These are phyloP conservation scores for Hysterium pulicare DNA, from an alignment of 2,329 filamentous ascomycete genomes.

Conservation along the genomic window DNA sequence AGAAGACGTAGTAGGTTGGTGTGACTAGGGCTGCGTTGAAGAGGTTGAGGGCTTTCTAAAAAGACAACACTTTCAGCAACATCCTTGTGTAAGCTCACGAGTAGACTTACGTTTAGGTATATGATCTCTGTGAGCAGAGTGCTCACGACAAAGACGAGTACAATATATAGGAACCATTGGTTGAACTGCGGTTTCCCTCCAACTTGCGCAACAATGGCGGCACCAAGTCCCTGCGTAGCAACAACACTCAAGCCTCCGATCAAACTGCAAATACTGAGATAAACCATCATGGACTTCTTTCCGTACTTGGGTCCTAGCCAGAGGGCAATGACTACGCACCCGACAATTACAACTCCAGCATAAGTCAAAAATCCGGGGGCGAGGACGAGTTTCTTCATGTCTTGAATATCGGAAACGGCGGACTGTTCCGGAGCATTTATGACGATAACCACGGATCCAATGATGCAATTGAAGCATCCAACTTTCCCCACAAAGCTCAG, in stretches of 20 bases:
- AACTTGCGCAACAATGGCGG: conserved; percentile 85
- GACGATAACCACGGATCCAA: conserved; percentile 90
- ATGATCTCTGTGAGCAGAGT: conserved; percentile 92
- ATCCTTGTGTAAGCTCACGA: conserved; percentile 3
- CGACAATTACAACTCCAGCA: conserved; percentile 76
- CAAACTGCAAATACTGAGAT: conserved; percentile 93
- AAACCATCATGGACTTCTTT: conserved; percentile 96
- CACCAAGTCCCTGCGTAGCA: conserved; percentile 86
- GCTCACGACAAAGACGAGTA: conserved; percentile 84
- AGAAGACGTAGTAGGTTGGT: conserved; percentile 98
- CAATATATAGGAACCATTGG: conserved; percentile 92
- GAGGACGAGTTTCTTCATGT: conserved; percentile 87
- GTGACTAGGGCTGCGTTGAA: conserved; percentile 97
- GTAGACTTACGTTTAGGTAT: conserved; percentile 78
- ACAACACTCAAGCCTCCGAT: conserved; percentile 93
- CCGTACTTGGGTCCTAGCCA: conserved; percentile 86
- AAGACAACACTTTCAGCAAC: conserved; percentile 27
- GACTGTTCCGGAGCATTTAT: conserved; percentile 87
- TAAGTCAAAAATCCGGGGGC: conserved; percentile 83
- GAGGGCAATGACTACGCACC: conserved; percentile 67
- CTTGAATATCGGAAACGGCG: conserved; percentile 80
- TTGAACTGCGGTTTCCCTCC: conserved; percentile 85
- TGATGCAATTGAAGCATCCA: conserved; percentile 89
- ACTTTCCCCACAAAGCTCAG: conserved; percentile 95
- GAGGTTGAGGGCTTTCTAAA: conserved; percentile 93